Evolutionary conservation across 495 filamentous ascomycete genomes (phyloP).

Genomic region (Zalerion maritima): DNA sequence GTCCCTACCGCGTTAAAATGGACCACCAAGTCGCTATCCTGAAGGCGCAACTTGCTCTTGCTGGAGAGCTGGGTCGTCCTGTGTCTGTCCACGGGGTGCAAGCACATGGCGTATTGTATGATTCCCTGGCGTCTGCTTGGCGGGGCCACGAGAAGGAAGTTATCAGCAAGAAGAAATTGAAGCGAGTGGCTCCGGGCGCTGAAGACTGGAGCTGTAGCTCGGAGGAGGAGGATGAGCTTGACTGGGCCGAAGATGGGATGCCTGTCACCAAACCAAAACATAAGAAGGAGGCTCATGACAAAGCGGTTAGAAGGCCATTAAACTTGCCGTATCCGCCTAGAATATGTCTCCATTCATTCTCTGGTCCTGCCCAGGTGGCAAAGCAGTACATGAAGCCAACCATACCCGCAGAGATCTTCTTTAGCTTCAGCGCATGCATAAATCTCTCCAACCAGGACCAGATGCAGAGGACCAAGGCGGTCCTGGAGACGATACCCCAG

Average conservation of each 20-base stretch:
- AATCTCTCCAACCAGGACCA: slow-evolving; percentile 48
- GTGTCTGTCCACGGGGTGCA: slow-evolving; percentile 88
- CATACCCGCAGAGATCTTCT: slow-evolving; percentile 66
- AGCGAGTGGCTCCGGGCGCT: slow-evolving; percentile 23
- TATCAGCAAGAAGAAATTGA: slow-evolving; percentile 46
- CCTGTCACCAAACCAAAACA: slow-evolving; percentile 8
- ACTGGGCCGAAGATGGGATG: slow-evolving; percentile 7
- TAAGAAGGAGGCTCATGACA: no score
- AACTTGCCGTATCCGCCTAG: slow-evolving; percentile 64
- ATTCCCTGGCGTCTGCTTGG: slow-evolving; percentile 63
- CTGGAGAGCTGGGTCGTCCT: slow-evolving; percentile 63
- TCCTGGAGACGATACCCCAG: slow-evolving; percentile 62
- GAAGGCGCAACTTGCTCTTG: slow-evolving; percentile 69
- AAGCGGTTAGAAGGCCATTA: slow-evolving; percentile 1
- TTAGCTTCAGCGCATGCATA: slow-evolving; percentile 75
- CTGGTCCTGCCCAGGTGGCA: slow-evolving; percentile 59
- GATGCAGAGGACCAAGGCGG: slow-evolving; percentile 34
- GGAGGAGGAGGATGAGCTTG: slow-evolving; percentile 21
- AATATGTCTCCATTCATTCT: slow-evolving; percentile 89
- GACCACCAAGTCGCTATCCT: slow-evolving; percentile 65
- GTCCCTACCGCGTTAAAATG: slow-evolving; percentile 58
- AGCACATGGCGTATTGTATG: slow-evolving; percentile 70
- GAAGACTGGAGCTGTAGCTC: slow-evolving; percentile 32
- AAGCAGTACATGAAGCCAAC: slow-evolving; percentile 63
- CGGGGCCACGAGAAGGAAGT: slow-evolving; percentile 63